A percentile compares a stretch with the other conserved stretches of the same genome.
Conservation (phyloP, 768 basidiomycete genomes). For the Psilocybe subaeruginosa region DNA sequence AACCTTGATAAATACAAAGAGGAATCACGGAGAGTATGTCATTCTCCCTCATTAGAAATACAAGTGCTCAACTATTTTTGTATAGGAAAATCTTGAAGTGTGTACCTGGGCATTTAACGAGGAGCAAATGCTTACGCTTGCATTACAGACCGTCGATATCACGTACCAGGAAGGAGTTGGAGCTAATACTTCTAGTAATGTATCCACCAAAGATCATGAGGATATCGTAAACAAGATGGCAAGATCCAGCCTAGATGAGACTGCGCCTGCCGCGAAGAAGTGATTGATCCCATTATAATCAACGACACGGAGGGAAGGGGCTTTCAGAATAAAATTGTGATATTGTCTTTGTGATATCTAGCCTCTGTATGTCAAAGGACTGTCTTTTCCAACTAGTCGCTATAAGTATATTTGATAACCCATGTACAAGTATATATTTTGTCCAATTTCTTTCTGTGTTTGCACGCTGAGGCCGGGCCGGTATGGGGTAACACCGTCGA, state of each 20-base stretch:
- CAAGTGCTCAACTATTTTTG: neutral
- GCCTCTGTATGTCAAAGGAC: neutral
- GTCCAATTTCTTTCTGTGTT: neutral
- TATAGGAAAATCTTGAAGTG: slow-evolving; percentile 26
- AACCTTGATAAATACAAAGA: slow-evolving; percentile 74
- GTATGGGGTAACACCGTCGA: neutral
- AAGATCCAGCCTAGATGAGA: slow-evolving; percentile 25
- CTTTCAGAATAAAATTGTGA: too few relatives aligned
- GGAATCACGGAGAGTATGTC: slow-evolving; percentile 66
- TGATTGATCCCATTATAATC: neutral
- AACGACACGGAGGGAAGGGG: neutral
- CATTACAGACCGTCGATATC: slow-evolving; percentile 37
- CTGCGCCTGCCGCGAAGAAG: neutral
- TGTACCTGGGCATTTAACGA: neutral
- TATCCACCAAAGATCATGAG: slow-evolving; percentile 22
- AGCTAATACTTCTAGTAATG: slow-evolving; percentile 26
- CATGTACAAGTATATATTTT: neutral
- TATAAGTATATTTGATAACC: neutral
- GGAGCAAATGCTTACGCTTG: slow-evolving; percentile 25
- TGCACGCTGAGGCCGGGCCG: neutral
- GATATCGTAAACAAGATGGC: slow-evolving; percentile 34
- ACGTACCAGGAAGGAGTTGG: slow-evolving; percentile 47
- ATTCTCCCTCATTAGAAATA: neutral
- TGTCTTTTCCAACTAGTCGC: neutral
- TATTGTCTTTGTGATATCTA: neutral